Evolutionary conservation across 176 grass and related monocot species (phyloP).

Genomic region (Aegilops bicornis): DNA sequence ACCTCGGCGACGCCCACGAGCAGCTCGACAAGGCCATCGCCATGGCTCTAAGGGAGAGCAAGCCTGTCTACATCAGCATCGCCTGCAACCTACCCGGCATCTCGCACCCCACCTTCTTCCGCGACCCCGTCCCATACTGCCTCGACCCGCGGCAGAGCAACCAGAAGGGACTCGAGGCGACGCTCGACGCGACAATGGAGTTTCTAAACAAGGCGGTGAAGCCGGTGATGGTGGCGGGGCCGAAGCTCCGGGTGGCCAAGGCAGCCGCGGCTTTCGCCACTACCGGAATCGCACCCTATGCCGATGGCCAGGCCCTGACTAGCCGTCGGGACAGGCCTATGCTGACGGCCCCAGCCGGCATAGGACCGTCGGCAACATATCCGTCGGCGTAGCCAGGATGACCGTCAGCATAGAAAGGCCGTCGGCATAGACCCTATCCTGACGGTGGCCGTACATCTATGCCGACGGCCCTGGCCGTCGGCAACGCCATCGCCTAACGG

Average conservation of each 20-base stretch:
- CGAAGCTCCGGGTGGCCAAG: neutral
- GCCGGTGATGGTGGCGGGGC: slow-evolving; percentile 66
- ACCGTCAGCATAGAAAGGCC: no score
- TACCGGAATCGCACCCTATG: no score
- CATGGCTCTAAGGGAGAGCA: slow-evolving; percentile 4
- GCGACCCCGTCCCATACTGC: neutral
- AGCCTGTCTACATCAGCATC: slow-evolving; percentile 8
- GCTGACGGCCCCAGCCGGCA: no score
- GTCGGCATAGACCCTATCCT: no score
- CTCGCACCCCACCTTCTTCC: neutral
- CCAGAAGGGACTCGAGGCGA: slow-evolving; percentile 3
- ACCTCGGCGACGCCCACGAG: slow-evolving; percentile 1
- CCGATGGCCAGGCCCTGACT: no score
- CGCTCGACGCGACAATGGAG: slow-evolving; percentile 38
- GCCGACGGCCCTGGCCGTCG: no score
- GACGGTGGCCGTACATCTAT: no score
- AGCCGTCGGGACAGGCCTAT: no score
- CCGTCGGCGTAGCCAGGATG: no score
- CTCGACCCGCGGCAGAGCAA: neutral
- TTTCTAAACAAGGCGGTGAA: slow-evolving; percentile 72
- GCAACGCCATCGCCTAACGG: no score
- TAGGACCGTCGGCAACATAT: no score
- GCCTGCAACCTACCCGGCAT: neutral
- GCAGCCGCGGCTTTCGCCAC: no score
- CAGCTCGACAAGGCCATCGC: slow-evolving; percentile 9